Base-by-base conservation (phyloP, 768 basidiomycete genomes). In the Guyanaporus albipodus region DNA sequence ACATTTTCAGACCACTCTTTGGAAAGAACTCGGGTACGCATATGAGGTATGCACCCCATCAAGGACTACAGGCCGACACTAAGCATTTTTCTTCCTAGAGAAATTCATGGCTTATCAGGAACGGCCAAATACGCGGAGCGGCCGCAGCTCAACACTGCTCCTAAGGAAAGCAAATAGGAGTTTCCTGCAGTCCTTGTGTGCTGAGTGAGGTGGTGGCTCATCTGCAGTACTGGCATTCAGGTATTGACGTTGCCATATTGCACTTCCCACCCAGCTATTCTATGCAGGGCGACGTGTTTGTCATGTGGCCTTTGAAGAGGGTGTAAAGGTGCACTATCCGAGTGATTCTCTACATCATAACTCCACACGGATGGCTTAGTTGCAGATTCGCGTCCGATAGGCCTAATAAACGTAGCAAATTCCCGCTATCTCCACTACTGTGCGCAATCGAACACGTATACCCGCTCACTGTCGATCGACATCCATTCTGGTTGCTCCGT, bases 1-100 rank as follows among this genome's bases (percentile, higher is more conserved):
- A 85, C 59, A 79, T 85, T 42, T 85, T 85, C 67, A 74, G 76
- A 55, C 83, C 83, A 22, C 34, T 69, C 17, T 49, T 75, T 9
- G 63, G 67, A 33, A 40, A 44, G 26, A 49, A 32, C 6, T 19
- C 21, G 36, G 38, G 48, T 23, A n/a, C n/a, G n/a, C n/a, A n/a
- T n/a, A 38, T 34, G 31, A 38, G 38, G 65, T 66, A 48, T 41
- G 56, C 24, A 15, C 10, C 37, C 35, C 21, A 29, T 21, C 27
- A 3, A 23, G 27, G 21, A 32, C 15, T 8, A 32, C 8, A 32
- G 15, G n/a, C 10, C 14, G 12, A 32, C 17, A 8, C 31, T 44
- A 15, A 42, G n/a, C n/a, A n/a, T n/a, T 45, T 24, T 46, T 24
- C 24, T 33, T 42, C 7, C 23, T 46, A 65, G 62, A 31, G 44